Base-by-base conservation (phyloP, 805 yeast genomes). In the Myxozyma nipponensis region DNA sequence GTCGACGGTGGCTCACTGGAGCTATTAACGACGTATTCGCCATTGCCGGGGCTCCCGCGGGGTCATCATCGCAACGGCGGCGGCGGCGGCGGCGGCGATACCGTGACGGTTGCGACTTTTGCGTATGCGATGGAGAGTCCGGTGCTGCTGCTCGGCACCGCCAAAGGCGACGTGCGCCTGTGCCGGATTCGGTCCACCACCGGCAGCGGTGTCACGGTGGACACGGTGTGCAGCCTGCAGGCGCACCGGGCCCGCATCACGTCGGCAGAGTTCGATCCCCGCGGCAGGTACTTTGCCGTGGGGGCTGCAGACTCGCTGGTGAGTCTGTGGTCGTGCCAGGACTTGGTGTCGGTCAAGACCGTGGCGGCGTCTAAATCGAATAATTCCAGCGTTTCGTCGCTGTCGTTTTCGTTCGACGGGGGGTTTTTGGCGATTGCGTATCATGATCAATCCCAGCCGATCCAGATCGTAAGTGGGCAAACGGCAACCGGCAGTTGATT, bases 251-350 rank as follows among this genome's bases (percentile, higher is more conserved):
- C 82, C 1, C 67, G 81, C 1, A 72, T 77, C 2, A 72, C 77
- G 2, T 60, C 75, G 26, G 50, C 79, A 13, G 66, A 67, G 17
- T 64, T 79, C 45, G 84, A 79, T 58, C 82, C 83, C 2, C 61
- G 71, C 44, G 87, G 83, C 0, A 58, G 66, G 21, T 75, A 64
- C 56, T 49, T 83, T 9, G 73, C 76, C 2, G 74, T 74, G 1
- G 87, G 85, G 0, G 70, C 82, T 18, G 74, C 73, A 48, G 85
- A 80, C 52, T 84, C 84, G 23, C 70, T 76, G 18, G 72, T 78
- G 4, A 71, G 79, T 18, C 36, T 78, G 9, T 80, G 83, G 82
- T 68, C 70, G 36, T 62, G 75, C 5, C 52, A 62, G 1, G 69
- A 70, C 24, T 64, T 78, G 65, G 64, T 71, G 46, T 68, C 70